These are phyloP conservation scores for Paramecium tetraurelia DNA, from an alignment of 73 alveolate species.

Conservation along the genomic window DNA sequence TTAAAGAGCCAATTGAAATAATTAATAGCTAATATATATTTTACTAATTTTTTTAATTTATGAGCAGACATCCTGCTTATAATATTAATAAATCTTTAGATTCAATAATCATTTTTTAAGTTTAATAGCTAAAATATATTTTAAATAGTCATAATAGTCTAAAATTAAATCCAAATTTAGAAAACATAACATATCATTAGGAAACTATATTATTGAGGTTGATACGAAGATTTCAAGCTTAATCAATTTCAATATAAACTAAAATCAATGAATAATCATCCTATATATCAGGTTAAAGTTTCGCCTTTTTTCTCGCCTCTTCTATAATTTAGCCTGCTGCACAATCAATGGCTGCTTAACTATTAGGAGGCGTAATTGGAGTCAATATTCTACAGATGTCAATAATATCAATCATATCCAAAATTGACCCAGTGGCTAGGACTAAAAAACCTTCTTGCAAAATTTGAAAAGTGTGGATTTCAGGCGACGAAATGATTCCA, in stretches of 20 bases:
- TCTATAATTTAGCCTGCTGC: not conserved
- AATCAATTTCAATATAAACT: not conserved
- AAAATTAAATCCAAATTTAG: not conserved
- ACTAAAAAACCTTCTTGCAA: not conserved
- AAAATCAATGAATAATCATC: not conserved
- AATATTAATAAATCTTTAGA: too few species aligned
- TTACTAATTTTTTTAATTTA: not conserved
- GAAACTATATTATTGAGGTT: not conserved
- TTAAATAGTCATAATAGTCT: too few species aligned
- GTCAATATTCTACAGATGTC: not conserved
- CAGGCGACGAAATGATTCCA: constrained; percentile 64
- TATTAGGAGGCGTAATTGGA: not conserved
- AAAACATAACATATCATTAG: not conserved
- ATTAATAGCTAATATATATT: not conserved
- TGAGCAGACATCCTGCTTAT: not conserved
- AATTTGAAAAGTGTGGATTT: not conserved
- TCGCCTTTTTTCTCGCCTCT: not conserved
- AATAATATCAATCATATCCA: not conserved
- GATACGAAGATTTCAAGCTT: not conserved
- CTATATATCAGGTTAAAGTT: not conserved
- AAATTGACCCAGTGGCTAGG: not conserved
- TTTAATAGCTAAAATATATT: too few species aligned
- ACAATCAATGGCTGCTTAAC: not conserved
- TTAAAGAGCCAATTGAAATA: not conserved
- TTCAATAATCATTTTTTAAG: too few species aligned